A percentile compares a stretch with the other conserved stretches of the same genome.
phyloP scores from a whole-genome alignment of 225 moss, liverwort and hornwort genomes.

The Anthoceros angustus region DNA sequence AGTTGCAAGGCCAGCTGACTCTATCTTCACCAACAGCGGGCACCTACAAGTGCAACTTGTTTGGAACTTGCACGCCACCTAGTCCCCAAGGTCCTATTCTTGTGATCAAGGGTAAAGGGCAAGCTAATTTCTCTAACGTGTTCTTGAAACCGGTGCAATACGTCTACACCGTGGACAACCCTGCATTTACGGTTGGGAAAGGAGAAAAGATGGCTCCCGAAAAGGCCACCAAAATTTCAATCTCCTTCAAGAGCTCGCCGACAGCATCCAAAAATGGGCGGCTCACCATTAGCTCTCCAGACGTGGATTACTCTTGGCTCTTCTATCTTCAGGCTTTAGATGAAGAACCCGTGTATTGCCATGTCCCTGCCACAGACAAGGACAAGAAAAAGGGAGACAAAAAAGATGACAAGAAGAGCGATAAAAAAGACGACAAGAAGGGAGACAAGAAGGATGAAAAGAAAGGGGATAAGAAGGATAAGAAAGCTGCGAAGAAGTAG shows the following conservation, averaged over 20 bases:
- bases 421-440: neutral
- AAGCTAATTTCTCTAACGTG: constrained; percentile 51
- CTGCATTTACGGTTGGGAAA: constrained; percentile 29
- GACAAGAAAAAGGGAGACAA: neutral
- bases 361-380: neutral
- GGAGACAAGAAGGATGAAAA: neutral
- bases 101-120: constrained; percentile 27
- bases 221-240: constrained; percentile 35
- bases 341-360: neutral
- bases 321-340: constrained; percentile 29
- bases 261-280: constrained; percentile 23
- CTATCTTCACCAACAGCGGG: constrained; percentile 21
- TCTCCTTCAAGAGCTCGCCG: constrained; percentile 28
- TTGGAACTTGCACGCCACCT: constrained; percentile 25
- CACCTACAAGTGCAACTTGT: constrained; percentile 18
- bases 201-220: constrained; percentile 58
- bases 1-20: constrained; percentile 11
- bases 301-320: constrained; percentile 30
- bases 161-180: constrained; percentile 33
- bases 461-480: neutral
- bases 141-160: constrained; percentile 45
- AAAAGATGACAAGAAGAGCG: neutral
- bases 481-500: neutral
- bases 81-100: constrained; percentile 77
- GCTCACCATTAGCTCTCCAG: constrained; percentile 24